Base-by-base conservation (phyloP, 768 basidiomycete genomes). In the Dictyophora rubrovolvata region DNA sequence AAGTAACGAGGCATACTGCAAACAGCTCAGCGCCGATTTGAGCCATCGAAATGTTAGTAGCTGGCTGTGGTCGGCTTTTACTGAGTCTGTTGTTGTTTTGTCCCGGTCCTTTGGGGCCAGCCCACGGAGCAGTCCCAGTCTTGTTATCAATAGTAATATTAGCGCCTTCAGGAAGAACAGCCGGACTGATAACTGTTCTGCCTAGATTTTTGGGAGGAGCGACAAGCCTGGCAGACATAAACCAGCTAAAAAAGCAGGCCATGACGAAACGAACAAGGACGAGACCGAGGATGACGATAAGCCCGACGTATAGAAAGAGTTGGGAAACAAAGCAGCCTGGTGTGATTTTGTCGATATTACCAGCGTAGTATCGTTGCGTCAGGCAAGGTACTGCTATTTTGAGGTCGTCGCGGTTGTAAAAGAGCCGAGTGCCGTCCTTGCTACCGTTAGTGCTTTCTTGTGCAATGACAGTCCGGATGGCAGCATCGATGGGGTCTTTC, bases 231-330 rank as follows among this genome's bases (percentile, higher is more conserved):
- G 80, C 81, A 10, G 93, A 94, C 53, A 98, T 74, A 75, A 91
- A 95, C 96, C 96, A 99, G 66, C 84, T 93, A 79, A 98, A 99
- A 47, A 95, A 70, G 70, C 91, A 91, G 0, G 96, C 96, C 95
- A 99, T 97, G 65, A 79, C 71, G 73, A 98, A 99, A 36, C 96
- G 89, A 34, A 91, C 84, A 62, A 97, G 72, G 34, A 99, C 89
- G 61, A 99, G 83, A 28, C 81, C 81, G 57, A 98, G 82, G 67
- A 99, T 93, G 73, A 98, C 84, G 70, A 92, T 81, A 59, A 99
- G 80, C 59, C 92, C 90, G 23, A 85, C 74, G 69, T 96, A 99
- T 54, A 98, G 85, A 69, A 98, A 83, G 23, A 98, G 76, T 50
- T 83, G 79, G 34, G 93, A 87, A 42, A 93, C 83, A 71, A 97